Base-by-base conservation (phyloP, 2,329 filamentous ascomycete genomes). In the Arthrinium phaeospermum region DNA sequence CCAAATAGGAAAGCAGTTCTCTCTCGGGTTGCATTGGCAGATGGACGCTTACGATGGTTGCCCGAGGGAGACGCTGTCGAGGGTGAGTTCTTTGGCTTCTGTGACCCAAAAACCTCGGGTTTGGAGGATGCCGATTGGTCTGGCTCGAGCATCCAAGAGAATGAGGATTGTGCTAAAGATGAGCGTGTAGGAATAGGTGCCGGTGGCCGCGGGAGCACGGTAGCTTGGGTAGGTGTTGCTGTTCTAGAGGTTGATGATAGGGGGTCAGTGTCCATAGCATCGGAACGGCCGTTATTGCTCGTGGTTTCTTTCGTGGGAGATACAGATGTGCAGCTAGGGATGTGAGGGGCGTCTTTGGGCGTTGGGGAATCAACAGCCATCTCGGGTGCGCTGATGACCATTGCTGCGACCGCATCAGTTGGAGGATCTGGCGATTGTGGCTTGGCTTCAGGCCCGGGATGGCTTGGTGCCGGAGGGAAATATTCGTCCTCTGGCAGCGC, bases 131-230 rank as follows among this genome's bases (percentile, higher is more conserved):
- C 14, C 68, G 83, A 80, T 71, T 84, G 79, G 75, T 88, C 87
- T 3, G 87, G 88, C 75, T 91, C 91, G 2, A 95, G 85, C 92
- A 95, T 95, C 91, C 92, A 94, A 1, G 92, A 91, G 80, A 94
- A 95, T 4, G 91, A 92, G 10, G 93, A 94, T 75, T 93, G 92
- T 0, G 92, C 91, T 46, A 94, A 85, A 0, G 87, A 90, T 4
- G 92, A 92, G 30, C 91, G 87, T 27, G 90, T 90, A 0, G 89
- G 90, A 22, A 90, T 86, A 1, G 88, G 82, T 64, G 80, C 82
- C 4, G 77, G 75, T 16, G 82, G 79, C 14, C 81, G 75, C 74
- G 81, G 67, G 78, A 77, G 71, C 73, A 81, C 30, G 13, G 27
- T 16, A 6, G 67, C 75, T 68, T 77, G 77, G 12, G 73, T 71